Percentiles rank a stretch among this genome's conserved stretches.
phyloP scores from a whole-genome alignment of 2,329 filamentous ascomycete genomes.

The Clonostachys sp. region DNA sequence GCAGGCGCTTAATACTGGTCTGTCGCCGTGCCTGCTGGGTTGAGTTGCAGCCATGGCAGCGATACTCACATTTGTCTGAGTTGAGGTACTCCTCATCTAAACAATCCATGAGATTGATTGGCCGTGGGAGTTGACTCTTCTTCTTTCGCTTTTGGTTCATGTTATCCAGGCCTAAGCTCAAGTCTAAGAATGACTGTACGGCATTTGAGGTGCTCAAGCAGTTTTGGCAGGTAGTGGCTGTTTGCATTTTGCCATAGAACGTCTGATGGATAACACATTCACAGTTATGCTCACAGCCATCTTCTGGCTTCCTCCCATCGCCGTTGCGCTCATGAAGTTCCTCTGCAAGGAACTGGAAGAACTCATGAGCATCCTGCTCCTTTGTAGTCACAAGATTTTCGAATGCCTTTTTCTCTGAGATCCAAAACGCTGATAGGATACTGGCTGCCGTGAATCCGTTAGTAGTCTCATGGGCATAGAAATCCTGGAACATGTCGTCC shows the following conservation, averaged over 20 bases:
- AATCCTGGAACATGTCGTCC: conserved; percentile 71
- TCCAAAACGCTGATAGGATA: conserved; percentile 87
- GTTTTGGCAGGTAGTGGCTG: conserved; percentile 84
- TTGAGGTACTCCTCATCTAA: conserved; percentile 83
- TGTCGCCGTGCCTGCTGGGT: conserved; percentile 80
- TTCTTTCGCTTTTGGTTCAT: conserved; percentile 61
- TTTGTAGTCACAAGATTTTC: conserved; percentile 82
- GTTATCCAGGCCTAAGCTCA: conserved; percentile 81
- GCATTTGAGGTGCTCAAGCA: conserved; percentile 80
- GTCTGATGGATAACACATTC: conserved; percentile 91
- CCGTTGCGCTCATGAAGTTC: conserved; percentile 82
- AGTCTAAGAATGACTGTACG: conserved; percentile 84
- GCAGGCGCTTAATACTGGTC: conserved; percentile 76
- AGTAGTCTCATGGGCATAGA: conserved; percentile 69
- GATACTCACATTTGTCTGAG: conserved; percentile 84
- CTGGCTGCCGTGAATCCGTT: conserved; percentile 89
- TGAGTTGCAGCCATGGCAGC: conserved; percentile 74
- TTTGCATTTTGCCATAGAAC: conserved; percentile 89
- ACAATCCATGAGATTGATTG: conserved; percentile 61
- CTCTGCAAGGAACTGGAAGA: conserved; percentile 92
- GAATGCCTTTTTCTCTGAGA: conserved; percentile 68
- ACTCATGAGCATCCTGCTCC: conserved; percentile 96
- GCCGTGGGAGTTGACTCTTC: conserved; percentile 34
- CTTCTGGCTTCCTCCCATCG: conserved; percentile 59
- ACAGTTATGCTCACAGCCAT: conserved; percentile 61